Evolutionary conservation across 2,329 filamentous ascomycete species (phyloP), one percentile per base, ranked within the genome.

Genomic region (Blumeria graminis): DNA sequence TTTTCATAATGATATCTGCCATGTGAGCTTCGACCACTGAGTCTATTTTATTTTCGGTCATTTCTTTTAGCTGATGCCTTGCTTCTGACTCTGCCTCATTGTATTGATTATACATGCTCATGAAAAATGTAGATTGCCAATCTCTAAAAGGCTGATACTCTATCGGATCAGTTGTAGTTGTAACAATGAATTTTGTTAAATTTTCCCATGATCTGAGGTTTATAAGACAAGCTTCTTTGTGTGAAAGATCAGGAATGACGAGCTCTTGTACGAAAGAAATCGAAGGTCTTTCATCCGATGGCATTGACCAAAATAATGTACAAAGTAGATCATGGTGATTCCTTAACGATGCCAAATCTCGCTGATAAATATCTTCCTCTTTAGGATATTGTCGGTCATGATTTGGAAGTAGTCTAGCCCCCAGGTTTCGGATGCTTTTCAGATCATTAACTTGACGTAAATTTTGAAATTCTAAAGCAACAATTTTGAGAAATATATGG

Each of bases 261-360:
- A 84, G 70, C 56, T 76, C 71, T 64, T 81, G 76, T 10, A 84
- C 72, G 18, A 77, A 68, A 56, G 73, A 71, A 1, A 75, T 67
- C 6, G 70, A 70, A 3, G 76, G 78, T 7, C 79, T 72, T 53
- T 77, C 62, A 2, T 74, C 72, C 1, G 71, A 64, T 8, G 80
- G 79, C 1, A 76, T 72, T 6, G 75, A 76, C 78, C 79, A 84
- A 63, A 77, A 84, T 4, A 84, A 69, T 0, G 78, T 81, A 60
- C 76, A 79, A 3, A 84, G 70, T 45, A 84, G 72, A 64, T 84
- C 80, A 58, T 84, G 80, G 58, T 84, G 81, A 58, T 84, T 84
- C 57, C 80, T 71, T 46, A 84, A 68, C 5, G 79, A 78, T 3
- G 78, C 77, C 50, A 84, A 69, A 53, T 84, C 80, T 39, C 74